Conservation (phyloP, 2,329 filamentous ascomycete species). For the Aspergillus tubingensis region DNA sequence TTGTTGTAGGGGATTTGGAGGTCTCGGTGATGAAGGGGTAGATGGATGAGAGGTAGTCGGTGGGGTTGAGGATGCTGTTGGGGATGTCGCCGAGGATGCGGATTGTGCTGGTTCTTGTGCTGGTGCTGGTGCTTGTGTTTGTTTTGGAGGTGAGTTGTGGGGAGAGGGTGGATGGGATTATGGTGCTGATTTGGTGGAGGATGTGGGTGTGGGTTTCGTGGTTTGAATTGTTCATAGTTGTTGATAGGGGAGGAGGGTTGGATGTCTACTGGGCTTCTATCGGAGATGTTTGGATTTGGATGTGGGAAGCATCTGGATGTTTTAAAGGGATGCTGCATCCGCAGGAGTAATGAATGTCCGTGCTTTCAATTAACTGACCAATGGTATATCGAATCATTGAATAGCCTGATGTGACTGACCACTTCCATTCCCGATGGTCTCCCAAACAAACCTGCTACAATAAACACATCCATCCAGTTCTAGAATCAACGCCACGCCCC, state of each 20-base stretch:
- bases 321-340: not conserved
- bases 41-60: constrained; percentile 15
- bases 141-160: not conserved
- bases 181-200: not conserved
- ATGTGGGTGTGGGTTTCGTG: not conserved
- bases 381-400: no score
- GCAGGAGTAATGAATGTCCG: no score
- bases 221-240: not conserved
- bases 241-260: no score
- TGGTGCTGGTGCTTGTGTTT: not conserved
- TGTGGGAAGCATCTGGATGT: not conserved
- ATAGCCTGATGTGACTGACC: no score
- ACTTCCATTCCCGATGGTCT: no score
- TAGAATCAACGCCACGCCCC: not conserved
- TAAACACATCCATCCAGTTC: not conserved
- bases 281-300: not conserved
- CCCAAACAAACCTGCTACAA: no score
- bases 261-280: no score
- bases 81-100: constrained; percentile 18
- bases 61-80: constrained; percentile 8
- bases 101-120: not conserved
- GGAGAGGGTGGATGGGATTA: not conserved
- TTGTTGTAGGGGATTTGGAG: not conserved
- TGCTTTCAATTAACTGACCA: no score
- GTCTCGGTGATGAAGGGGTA: constrained; percentile 12